Base-by-base conservation (phyloP, 2,329 filamentous ascomycete species). In the Rhynchosporium graminicola region DNA sequence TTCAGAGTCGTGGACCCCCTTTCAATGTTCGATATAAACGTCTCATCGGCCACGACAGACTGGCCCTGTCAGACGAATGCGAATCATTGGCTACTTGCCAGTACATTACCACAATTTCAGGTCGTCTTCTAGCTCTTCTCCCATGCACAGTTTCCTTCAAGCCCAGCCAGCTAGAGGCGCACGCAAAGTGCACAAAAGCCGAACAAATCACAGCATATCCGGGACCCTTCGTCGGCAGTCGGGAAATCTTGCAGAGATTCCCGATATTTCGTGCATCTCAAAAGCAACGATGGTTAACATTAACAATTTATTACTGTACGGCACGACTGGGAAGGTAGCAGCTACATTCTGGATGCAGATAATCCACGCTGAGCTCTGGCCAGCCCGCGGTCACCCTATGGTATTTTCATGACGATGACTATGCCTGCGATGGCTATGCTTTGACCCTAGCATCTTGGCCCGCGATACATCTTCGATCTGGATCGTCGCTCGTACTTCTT, bases 181-280 rank as follows among this genome's bases (percentile, higher is more conserved):
- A 20, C 50, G 36, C 51, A 54, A 54, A 54, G 51, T 42, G 51
- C 51, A 54, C 50, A 52, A 38, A 54, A 54, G 51, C 51, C 51
- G 51, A 54, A 42, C 51, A n/a, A 40, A 54, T 54, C 51, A 54
- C 51, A 33, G 51, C 51, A 54, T 54, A 40, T 54, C 51, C 51
- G 51, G 36, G 60, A 61, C 63, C 63, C 63, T 59, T 48, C 59
- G 58, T 65, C 65, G 63, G 65, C 65, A 67, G 63, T 67, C 57
- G 43, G 20, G 36, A 45, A 31, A 15, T 3, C 29, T 45, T 51
- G 43, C 36, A 45, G 47, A 43, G 47, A 15, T 60, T 60, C 57
- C 58, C 50, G 48, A 60, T 60, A 48, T 55, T 60, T 61, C 57
- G 54, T 55, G 48, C 58, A 47, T 51, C 50, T 54, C 40, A 54